These are phyloP conservation scores for Amaranthus palmeri DNA, from an alignment of 148 eudicot genomes.

Conservation along the genomic window DNA sequence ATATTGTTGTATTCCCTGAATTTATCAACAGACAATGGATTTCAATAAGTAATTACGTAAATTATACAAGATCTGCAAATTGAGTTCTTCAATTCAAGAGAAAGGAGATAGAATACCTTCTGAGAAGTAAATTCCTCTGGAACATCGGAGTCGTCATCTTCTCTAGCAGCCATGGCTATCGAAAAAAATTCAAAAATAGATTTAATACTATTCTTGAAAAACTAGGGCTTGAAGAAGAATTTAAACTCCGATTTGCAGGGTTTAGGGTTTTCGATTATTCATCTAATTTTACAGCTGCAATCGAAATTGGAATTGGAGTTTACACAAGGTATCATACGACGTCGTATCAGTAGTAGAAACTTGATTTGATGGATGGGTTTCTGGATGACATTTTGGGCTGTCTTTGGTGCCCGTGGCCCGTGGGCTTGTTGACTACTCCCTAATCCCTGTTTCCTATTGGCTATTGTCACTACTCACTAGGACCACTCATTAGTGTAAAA, in stretches of 20 bases:
- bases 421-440: too few species aligned
- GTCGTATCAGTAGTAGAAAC: too few species aligned
- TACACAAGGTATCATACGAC: too few species aligned
- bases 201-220: background rate
- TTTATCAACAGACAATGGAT: background rate
- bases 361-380: too few species aligned
- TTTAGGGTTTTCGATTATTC: conserved; percentile 15
- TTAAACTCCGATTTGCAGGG: background rate
- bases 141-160: conserved; percentile 60
- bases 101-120: conserved; percentile 36
- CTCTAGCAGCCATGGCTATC: conserved; percentile 44
- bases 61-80: background rate
- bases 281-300: too few species aligned
- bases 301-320: too few species aligned
- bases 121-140: conserved; percentile 72
- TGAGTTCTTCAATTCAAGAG: background rate
- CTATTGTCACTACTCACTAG: too few species aligned
- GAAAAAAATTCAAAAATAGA: too few species aligned
- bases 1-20: conserved; percentile 56
- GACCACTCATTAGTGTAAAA: too few species aligned
- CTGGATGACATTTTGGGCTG: too few species aligned
- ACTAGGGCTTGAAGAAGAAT: background rate
- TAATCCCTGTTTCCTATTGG: too few species aligned
- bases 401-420: too few species aligned
- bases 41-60: background rate